Evolutionary conservation across 2,329 filamentous ascomycete genomes (phyloP).

Genomic region (Exophiala mesophila): DNA sequence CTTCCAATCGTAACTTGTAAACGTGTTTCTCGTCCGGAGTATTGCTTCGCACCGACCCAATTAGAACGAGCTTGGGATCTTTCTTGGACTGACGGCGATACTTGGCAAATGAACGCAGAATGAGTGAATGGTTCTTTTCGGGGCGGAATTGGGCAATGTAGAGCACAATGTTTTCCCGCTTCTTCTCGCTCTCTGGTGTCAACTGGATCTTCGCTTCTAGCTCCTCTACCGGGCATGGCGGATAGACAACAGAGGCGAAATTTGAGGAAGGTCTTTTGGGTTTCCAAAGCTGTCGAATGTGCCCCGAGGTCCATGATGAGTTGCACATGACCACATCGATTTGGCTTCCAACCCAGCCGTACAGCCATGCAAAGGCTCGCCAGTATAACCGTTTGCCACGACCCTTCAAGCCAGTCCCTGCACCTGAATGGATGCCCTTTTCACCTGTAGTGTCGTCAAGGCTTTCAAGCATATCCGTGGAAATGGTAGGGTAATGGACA

Average conservation of each 20-base stretch:
- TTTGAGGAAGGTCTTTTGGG: conserved; percentile 40
- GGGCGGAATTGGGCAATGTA: conserved; percentile 98
- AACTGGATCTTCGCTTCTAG: conserved; percentile 71
- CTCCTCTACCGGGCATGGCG: conserved; percentile 84
- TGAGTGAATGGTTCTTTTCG: conserved; percentile 90
- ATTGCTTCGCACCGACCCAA: conserved; percentile 82
- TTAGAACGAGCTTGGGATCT: conserved; percentile 67
- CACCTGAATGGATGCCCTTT: conserved; percentile 77
- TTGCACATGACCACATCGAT: conserved; percentile 98
- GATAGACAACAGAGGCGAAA: conserved; percentile 74
- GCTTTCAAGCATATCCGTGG: conserved; percentile 90
- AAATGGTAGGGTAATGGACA: conserved; percentile 97
- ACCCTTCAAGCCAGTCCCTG: conserved; percentile 68
- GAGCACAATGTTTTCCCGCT: conserved; percentile 67
- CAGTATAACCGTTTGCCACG: conserved; percentile 75
- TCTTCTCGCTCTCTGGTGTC: conserved; percentile 54
- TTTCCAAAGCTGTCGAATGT: conserved; percentile 74
- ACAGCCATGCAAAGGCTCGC: conserved; percentile 75
- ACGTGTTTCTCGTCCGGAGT: conserved; percentile 55
- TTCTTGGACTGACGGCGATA: conserved; percentile 56
- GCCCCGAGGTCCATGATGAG: conserved; percentile 84
- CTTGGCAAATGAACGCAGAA: conserved; percentile 76
- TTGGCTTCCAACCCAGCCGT: conserved; percentile 74
- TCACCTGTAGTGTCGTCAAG: conserved; percentile 61
- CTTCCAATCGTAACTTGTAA: conserved; percentile 79